A percentile compares a stretch with the other conserved stretches of the same genome.
These are phyloP conservation scores for Pseudonectria buxi DNA, from an alignment of 2,329 filamentous ascomycete species.

Conservation along the genomic window DNA sequence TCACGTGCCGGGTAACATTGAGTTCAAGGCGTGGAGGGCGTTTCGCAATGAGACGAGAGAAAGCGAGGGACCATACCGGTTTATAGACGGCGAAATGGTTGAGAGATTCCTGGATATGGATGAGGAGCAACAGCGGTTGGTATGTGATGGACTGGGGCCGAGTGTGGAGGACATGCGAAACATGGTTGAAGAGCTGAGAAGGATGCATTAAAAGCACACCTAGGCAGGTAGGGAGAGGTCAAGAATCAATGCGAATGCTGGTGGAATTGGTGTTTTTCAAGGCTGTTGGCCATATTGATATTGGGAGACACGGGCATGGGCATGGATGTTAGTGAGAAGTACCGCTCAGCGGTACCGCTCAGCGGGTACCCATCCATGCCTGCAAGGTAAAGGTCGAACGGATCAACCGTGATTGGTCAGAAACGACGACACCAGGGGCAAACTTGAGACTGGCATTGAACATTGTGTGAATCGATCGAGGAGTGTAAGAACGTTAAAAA, in stretches of 20 bases:
- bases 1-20: slow-evolving; percentile 62
- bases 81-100: slow-evolving; percentile 87
- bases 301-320: no score
- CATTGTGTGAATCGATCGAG: not conserved
- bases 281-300: slow-evolving; percentile 1
- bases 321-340: no score
- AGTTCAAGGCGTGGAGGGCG: slow-evolving; percentile 74
- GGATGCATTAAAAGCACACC: slow-evolving; percentile 54
- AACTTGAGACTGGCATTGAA: slow-evolving; percentile 10
- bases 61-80: slow-evolving; percentile 73
- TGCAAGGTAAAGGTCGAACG: slow-evolving; percentile 16
- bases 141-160: slow-evolving; percentile 50
- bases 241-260: no score
- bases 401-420: slow-evolving; percentile 16
- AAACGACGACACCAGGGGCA: slow-evolving; percentile 2
- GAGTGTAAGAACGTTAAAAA: not conserved
- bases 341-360: no score
- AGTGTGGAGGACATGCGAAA: slow-evolving; percentile 57
- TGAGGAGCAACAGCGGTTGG: slow-evolving; percentile 47
- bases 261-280: not conserved
- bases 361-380: no score
- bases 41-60: slow-evolving; percentile 68
- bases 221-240: no score
- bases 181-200: slow-evolving; percentile 54
- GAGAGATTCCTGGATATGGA: slow-evolving; percentile 74